Evolutionary conservation across 108 stramenopile species (phyloP).

Genomic region (Skeletonema potamos): DNA sequence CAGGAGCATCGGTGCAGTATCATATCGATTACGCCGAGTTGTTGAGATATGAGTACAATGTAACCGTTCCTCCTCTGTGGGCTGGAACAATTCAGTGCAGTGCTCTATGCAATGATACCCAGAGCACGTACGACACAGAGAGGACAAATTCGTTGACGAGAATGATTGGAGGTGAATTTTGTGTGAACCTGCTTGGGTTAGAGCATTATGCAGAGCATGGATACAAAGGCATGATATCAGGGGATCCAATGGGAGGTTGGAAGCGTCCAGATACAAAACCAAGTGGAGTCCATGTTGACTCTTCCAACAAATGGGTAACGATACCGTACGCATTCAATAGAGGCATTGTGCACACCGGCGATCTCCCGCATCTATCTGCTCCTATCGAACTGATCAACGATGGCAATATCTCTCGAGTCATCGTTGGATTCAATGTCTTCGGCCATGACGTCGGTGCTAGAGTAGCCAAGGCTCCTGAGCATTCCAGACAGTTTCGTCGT

Average conservation of each 20-base stretch:
- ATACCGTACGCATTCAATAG: slow-evolving; percentile 75
- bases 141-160: not conserved
- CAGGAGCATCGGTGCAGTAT: slow-evolving; percentile 65
- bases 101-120: slow-evolving; percentile 23
- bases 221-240: slow-evolving; percentile 65
- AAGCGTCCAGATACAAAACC: slow-evolving; percentile 8
- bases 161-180: slow-evolving; percentile 74
- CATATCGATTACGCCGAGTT: slow-evolving; percentile 89
- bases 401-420: slow-evolving; percentile 52
- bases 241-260: slow-evolving; percentile 39
- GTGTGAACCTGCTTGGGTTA: slow-evolving; percentile 61
- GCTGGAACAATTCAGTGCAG: slow-evolving; percentile 85
- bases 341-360: slow-evolving; percentile 67
- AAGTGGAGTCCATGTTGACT: slow-evolving; percentile 7
- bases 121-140: not conserved
- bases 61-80: slow-evolving; percentile 74
- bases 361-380: slow-evolving; percentile 73
- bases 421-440: slow-evolving; percentile 85
- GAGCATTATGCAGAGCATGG: slow-evolving; percentile 73
- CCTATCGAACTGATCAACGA: slow-evolving; percentile 42
- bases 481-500: slow-evolving; percentile 64
- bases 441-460: slow-evolving; percentile 56
- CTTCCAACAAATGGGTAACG: slow-evolving; percentile 40
- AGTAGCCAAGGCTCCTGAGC: slow-evolving; percentile 71
- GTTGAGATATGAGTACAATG: slow-evolving; percentile 70